Evolutionary conservation across 345 rosid genomes (phyloP).

Genomic region (Eutrema japonicum): DNA sequence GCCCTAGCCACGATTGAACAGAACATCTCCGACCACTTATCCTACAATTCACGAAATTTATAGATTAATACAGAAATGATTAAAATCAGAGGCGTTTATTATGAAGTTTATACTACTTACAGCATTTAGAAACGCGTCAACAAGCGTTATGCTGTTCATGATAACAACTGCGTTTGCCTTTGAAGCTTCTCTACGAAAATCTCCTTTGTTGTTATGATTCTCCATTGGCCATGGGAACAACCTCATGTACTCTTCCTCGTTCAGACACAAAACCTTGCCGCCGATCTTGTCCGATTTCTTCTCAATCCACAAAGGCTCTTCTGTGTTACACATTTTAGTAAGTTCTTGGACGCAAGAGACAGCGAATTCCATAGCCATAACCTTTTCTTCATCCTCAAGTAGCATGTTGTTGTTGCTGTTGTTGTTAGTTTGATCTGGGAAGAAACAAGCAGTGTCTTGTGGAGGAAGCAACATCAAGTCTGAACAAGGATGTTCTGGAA

Average conservation of each 20-base stretch:
- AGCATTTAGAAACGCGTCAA: constrained; percentile 79
- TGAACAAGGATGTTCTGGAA: constrained; percentile 49
- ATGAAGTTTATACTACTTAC: constrained; percentile 48
- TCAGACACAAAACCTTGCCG: constrained; percentile 51
- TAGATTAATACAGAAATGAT: neutral
- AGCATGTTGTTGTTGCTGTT: constrained; percentile 46
- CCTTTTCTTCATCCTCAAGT: constrained; percentile 71
- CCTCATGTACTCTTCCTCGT: constrained; percentile 65
- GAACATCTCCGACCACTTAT: constrained; percentile 89
- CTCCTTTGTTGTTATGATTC: constrained; percentile 44
- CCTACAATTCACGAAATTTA: constrained; percentile 42
- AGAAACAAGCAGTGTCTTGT: constrained; percentile 43
- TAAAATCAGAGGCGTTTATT: neutral
- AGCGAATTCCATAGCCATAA: constrained; percentile 71
- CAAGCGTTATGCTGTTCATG: constrained; percentile 85
- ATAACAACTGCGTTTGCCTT: constrained; percentile 75
- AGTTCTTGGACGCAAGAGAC: constrained; percentile 72
- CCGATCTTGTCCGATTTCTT: constrained; percentile 42
- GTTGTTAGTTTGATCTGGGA: constrained; percentile 47
- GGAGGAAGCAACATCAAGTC: constrained; percentile 58
- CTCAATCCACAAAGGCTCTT: constrained; percentile 75
- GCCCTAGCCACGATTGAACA: constrained; percentile 91
- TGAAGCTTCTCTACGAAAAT: constrained; percentile 70
- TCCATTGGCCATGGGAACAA: constrained; percentile 73
- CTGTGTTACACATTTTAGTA: constrained; percentile 59